phyloP scores from a whole-genome alignment of 2,329 filamentous ascomycete species.

The Alternaria sp. region DNA sequence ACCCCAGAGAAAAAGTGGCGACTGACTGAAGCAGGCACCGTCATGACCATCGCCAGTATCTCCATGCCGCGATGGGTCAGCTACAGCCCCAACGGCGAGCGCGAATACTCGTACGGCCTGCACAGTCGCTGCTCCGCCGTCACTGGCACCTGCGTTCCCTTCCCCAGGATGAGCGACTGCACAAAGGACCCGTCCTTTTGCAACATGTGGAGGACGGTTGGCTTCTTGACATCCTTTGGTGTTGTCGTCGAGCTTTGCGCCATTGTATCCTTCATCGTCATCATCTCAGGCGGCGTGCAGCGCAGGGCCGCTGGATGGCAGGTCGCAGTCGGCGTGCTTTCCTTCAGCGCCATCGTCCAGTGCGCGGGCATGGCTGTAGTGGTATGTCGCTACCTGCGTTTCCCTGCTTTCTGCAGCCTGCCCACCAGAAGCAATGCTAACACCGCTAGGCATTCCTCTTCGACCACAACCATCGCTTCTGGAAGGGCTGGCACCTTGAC shows the following conservation, averaged over 20 bases:
- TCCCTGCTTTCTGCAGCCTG: constrained; percentile 4
- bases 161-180: constrained; percentile 75
- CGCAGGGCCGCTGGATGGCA: constrained; percentile 86
- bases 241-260: constrained; percentile 82
- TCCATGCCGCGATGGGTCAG: constrained; percentile 75
- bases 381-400: constrained; percentile 62
- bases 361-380: constrained; percentile 82
- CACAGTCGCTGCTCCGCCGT: constrained; percentile 81
- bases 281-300: constrained; percentile 79
- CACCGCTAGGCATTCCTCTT: constrained; percentile 75
- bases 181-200: constrained; percentile 77
- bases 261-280: constrained; percentile 79
- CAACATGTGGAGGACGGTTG: constrained; percentile 87
- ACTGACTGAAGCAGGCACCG: constrained; percentile 64
- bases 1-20: not conserved
- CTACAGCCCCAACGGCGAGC: constrained; percentile 59
- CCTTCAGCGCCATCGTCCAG: constrained; percentile 72
- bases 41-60: constrained; percentile 75
- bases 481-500: constrained; percentile 81
- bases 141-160: constrained; percentile 68
- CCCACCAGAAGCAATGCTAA: constrained; percentile 17
- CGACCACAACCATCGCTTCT: constrained; percentile 84
- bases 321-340: constrained; percentile 71
- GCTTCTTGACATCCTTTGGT: constrained; percentile 86
- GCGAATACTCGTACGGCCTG: constrained; percentile 70